Evolutionary conservation across 2,329 filamentous ascomycete genomes (phyloP), one percentile per base, ranked within the genome.

Genomic region (Aspergillus novoparasiticus): DNA sequence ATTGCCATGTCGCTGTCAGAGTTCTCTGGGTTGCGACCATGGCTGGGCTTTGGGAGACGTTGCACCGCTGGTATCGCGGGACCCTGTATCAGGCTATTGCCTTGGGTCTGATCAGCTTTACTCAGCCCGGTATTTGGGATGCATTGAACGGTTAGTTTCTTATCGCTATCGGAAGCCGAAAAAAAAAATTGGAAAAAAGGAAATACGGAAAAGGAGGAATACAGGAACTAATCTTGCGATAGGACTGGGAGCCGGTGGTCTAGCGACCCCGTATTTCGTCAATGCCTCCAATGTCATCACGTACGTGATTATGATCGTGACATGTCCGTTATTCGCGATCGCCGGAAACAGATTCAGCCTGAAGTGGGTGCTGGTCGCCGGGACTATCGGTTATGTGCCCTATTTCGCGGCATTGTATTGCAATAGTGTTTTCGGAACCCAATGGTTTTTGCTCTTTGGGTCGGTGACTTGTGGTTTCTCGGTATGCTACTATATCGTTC

Each of bases 301-400:
- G 0, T 82, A 79, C 41, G 80, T 77, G 61, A 80, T 84, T 66
- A 84, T 85, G 80, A 77, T 80, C 8, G 79, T 82, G 26, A 76
- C 76, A 2, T 81, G 79, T 61, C 77, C 78, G 1, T 60, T 81
- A 19, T 81, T 80, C 39, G 75, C 75, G 19, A 71, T 80, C 36
- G 68, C 78, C 2, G 74, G 75, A 56, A 80, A 80, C 67, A 72
- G 72, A 48, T 78, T 71, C 55, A 78, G 80, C 36, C 69, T 83
- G 50, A 72, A 73, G 39, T 74, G 66, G 67, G 65, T 70, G 6
- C 69, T 83, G 0, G 69, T 82, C 8, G 69, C 80, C 6, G 81
- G 81, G 3, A 80, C 81, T 0, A 67, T 81, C 3, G 81, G 81
- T 4, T 83, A 79, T 56, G 77, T 79, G 0, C 77, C 80, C 0